These are phyloP conservation scores for Taiwanofungus camphoratus DNA, from an alignment of 1,284 basidiomycete genomes.

Conservation along the genomic window DNA sequence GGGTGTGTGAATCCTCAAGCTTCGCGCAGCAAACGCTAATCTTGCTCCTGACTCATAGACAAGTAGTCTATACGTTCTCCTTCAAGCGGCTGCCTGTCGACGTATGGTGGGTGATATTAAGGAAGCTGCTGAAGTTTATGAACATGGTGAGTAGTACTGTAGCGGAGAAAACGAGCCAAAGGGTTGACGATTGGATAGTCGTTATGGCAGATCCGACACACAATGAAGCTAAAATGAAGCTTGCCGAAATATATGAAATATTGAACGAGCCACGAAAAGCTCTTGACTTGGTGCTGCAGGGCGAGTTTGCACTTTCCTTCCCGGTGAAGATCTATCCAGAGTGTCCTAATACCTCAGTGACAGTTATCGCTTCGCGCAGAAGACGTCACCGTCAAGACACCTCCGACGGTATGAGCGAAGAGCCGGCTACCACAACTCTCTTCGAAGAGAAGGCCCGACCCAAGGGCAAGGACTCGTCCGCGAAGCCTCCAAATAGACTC, in stretches of 20 bases:
- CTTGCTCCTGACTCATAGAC: constrained; percentile 49
- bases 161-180: not conserved
- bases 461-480: constrained; percentile 30
- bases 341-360: not conserved
- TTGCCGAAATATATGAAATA: constrained; percentile 87
- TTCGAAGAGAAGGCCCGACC: constrained; percentile 45
- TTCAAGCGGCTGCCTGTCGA: constrained; percentile 71
- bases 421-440: constrained; percentile 36
- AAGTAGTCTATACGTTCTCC: constrained; percentile 59
- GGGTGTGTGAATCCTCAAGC: too few species aligned
- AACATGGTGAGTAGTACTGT: constrained; percentile 53
- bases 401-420: constrained; percentile 19
- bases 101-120: constrained; percentile 67
- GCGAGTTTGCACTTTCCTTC: constrained; percentile 32
- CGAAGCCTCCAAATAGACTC: constrained; percentile 39
- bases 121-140: constrained; percentile 78
- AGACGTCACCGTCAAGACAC: constrained; percentile 30
- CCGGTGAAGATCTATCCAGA: too few species aligned
- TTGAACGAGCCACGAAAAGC: constrained; percentile 78
- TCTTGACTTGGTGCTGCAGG: constrained; percentile 81
- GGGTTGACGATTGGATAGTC: constrained; percentile 40
- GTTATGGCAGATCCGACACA: constrained; percentile 67
- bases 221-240: constrained; percentile 79
- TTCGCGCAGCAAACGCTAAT: too few species aligned
- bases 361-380: constrained; percentile 67